Evolutionary conservation across 1,284 basidiomycete species (phyloP), one percentile per base, ranked within the genome.

Genomic region (Pseudozyma hubeiensis): DNA sequence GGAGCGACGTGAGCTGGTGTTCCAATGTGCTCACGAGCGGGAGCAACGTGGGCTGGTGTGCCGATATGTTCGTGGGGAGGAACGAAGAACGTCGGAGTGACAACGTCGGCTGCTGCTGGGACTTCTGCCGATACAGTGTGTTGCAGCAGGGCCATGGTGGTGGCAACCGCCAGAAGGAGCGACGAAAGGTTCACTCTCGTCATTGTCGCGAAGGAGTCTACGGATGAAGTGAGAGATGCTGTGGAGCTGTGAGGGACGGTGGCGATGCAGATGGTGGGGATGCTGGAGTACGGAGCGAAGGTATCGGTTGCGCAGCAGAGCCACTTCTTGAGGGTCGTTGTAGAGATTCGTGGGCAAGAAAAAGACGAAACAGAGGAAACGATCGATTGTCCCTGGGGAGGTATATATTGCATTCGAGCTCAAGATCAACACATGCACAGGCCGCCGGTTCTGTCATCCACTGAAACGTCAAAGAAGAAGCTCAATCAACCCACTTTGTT

Each of bases 1-100:
- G 40, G 40, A 41, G 40, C 40, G n/a, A 47, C 14, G 16, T 16
- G 16, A 41, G 45, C 29, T n/a, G 47, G 47, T n/a, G 47, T 49
- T 6, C 47, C 49, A 13, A 50, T n/a, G 17, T 49, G 33, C 1
- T 10, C 11, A 8, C 10, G 17, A 6, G 47, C 33, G 19, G 33
- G 34, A 11, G 33, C 47, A 14, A 37, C 17, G 34, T 49, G 47
- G 34, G 29, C 34, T 3, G 47, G 47, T 1, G 34, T 49, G 33
- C 47, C 47, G 17, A 49, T 48, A n/a, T 47, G 45, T 33, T 47
- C 13, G 30, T 11, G 5, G 9, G 30, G 7, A 7, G 45, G 45
- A 14, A 31, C 11, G 13, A 29, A 13, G 29, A 30, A 24, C 24
- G 24, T 24, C 24, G 24, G 24, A 24, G 24, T 24, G 24, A 24